Conservation (phyloP, 1,284 basidiomycete species). For the Rhodotorula sp. region DNA sequence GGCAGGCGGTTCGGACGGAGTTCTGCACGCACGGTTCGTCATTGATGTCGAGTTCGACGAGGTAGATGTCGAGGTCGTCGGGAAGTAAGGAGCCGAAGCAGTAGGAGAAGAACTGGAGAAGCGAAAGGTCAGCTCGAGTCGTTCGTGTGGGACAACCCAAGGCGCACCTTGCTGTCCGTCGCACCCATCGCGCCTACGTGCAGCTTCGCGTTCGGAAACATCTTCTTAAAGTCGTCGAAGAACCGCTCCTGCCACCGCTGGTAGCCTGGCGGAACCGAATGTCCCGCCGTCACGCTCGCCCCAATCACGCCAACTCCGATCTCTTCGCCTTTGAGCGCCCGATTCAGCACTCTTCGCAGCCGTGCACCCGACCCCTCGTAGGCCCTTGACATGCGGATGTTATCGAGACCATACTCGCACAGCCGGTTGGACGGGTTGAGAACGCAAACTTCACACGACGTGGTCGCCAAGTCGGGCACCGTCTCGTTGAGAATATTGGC, state of each 20-base stretch:
- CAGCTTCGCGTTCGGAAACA: slow-evolving; percentile 24
- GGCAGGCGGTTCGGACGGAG: no score
- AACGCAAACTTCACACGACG: slow-evolving; percentile 30
- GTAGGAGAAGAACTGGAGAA: slow-evolving; percentile 27
- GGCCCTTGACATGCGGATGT: slow-evolving; percentile 28
- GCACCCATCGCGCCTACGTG: slow-evolving; percentile 24
- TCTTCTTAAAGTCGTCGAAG: slow-evolving; percentile 15
- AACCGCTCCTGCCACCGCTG: slow-evolving; percentile 23
- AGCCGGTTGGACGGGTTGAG: slow-evolving; percentile 15
- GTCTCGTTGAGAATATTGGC: not conserved
- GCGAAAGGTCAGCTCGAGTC: not conserved
- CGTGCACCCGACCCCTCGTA: slow-evolving; percentile 40
- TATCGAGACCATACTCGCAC: slow-evolving; percentile 40
- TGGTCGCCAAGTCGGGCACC: slow-evolving; percentile 5
- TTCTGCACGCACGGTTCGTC: slow-evolving; percentile 20
- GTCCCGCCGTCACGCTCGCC: slow-evolving; percentile 35
- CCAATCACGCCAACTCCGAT: slow-evolving; percentile 39
- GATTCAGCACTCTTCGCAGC: slow-evolving; percentile 31
- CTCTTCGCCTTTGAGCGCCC: slow-evolving; percentile 33
- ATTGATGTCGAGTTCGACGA: slow-evolving; percentile 32
- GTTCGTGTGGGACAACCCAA: not conserved
- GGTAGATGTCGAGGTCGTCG: slow-evolving; percentile 25
- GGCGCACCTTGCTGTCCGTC: slow-evolving; percentile 11
- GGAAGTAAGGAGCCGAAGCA: slow-evolving; percentile 30
- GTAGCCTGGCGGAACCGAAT: slow-evolving; percentile 1